These are phyloP conservation scores for Austroboletus novae-zelandiae DNA, from an alignment of 1,284 basidiomycete genomes.

Conservation along the genomic window DNA sequence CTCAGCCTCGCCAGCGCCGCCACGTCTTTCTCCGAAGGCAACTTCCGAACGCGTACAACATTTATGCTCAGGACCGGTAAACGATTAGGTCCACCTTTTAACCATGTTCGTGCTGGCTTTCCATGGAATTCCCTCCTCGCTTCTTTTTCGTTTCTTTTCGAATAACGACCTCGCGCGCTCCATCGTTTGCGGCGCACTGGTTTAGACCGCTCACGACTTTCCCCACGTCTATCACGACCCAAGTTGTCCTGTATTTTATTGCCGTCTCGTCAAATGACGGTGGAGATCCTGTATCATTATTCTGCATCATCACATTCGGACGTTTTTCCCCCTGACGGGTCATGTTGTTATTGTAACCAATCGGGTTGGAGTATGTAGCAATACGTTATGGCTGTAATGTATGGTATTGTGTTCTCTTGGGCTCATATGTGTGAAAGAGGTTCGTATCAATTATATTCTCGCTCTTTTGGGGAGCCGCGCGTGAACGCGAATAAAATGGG, in stretches of 20 bases:
- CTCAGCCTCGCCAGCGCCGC: slow-evolving; percentile 5
- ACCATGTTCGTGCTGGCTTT: slow-evolving; percentile 3
- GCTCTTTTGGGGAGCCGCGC: no score
- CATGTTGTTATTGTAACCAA: slow-evolving; percentile 25
- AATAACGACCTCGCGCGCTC: neutral
- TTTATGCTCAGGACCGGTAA: slow-evolving; percentile 4
- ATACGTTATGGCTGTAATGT: slow-evolving; percentile 38
- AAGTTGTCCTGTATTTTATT: slow-evolving; percentile 27
- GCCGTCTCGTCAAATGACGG: slow-evolving; percentile 15
- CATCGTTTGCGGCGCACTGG: slow-evolving; percentile 3
- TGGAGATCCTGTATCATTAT: slow-evolving; percentile 34
- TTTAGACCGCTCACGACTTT: slow-evolving; percentile 25
- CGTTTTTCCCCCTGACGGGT: slow-evolving; percentile 9
- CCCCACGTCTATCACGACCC: slow-evolving; percentile 27
- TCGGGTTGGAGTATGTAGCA: slow-evolving; percentile 31
- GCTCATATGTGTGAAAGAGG: neutral
- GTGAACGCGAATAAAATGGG: neutral
- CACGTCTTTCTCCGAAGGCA: slow-evolving; percentile 10
- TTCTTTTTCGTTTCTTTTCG: slow-evolving; percentile 1
- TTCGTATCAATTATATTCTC: no score
- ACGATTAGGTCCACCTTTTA: neutral
- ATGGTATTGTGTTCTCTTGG: slow-evolving; percentile 24
- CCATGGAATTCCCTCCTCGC: slow-evolving; percentile 9
- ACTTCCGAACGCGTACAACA: slow-evolving; percentile 11
- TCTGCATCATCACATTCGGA: slow-evolving; percentile 32